Conservation (phyloP, 352 stramenopile genomes). For the Thalassiosira hispida region DNA sequence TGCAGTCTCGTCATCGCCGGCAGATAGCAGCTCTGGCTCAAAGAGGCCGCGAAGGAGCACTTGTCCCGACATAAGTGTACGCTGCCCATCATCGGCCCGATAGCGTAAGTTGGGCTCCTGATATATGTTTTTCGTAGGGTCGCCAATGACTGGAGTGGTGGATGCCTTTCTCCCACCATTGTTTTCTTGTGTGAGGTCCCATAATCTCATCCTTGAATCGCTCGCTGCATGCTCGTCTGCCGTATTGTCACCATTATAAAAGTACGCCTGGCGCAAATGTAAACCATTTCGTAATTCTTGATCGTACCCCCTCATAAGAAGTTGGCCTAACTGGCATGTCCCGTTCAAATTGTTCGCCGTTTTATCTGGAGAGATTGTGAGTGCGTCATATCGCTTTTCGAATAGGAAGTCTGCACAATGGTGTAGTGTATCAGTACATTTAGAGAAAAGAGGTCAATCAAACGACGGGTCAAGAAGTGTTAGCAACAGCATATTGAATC, state of each 20-base stretch:
- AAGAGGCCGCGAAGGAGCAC: conserved; percentile 74
- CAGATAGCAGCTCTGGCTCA: conserved; percentile 51
- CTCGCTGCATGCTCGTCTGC: conserved; percentile 29
- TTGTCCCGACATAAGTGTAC: conserved; percentile 81
- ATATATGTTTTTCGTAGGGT: conserved; percentile 41
- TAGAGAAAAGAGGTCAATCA: too few species aligned
- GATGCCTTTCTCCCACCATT: background rate
- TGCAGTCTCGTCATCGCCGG: conserved; percentile 30
- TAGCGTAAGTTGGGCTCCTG: conserved; percentile 66
- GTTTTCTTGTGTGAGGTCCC: conserved; percentile 54
- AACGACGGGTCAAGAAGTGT: too few species aligned
- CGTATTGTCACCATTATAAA: conserved; percentile 47
- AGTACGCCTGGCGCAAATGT: conserved; percentile 71
- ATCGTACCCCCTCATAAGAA: conserved; percentile 72
- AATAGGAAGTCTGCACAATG: conserved; percentile 75
- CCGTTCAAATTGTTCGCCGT: conserved; percentile 73
- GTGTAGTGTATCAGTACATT: too few species aligned
- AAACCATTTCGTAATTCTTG: conserved; percentile 76
- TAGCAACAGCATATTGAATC: too few species aligned
- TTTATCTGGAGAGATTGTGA: conserved; percentile 14
- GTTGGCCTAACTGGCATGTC: conserved; percentile 79
- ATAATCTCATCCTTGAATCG: conserved; percentile 61
- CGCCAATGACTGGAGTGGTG: conserved; percentile 12
- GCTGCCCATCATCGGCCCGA: conserved; percentile 76
- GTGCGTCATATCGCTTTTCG: conserved; percentile 77